These are phyloP conservation scores for Diddensiella santjacobensis DNA, from an alignment of 805 yeast species.

Conservation along the genomic window DNA sequence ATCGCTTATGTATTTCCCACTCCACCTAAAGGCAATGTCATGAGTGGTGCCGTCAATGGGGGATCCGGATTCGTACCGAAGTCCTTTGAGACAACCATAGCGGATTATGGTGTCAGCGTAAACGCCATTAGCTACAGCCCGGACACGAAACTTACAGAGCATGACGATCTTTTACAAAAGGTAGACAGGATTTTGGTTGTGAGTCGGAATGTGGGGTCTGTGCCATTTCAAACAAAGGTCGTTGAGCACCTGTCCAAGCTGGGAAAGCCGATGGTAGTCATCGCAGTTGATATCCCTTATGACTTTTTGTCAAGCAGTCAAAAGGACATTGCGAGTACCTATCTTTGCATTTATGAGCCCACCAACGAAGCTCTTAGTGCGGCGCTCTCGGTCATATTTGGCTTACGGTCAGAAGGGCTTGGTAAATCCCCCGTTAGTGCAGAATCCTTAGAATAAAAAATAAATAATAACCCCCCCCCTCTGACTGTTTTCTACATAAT, in stretches of 20 bases:
- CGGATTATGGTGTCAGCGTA: constrained; percentile 41
- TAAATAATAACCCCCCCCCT: no score
- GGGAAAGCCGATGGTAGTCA: constrained; percentile 47
- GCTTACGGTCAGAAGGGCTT: background rate
- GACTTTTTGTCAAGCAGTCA: constrained; percentile 40
- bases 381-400: background rate
- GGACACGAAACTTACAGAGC: constrained; percentile 45
- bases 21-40: constrained; percentile 4
- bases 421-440: background rate
- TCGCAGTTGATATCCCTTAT: constrained; percentile 56
- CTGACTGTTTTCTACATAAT: no score
- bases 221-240: constrained; percentile 55
- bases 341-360: background rate
- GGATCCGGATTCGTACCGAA: constrained; percentile 28
- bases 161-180: constrained; percentile 46
- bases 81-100: constrained; percentile 38
- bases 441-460: no score
- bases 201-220: constrained; percentile 51
- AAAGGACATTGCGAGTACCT: background rate
- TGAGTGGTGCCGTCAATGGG: constrained; percentile 13
- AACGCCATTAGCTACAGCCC: constrained; percentile 49
- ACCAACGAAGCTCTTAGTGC: background rate
- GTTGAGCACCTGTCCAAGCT: constrained; percentile 50
- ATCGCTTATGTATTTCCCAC: constrained; percentile 24
- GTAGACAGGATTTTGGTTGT: constrained; percentile 40